These are phyloP conservation scores for Ceratocystis cacaofunesta DNA, from an alignment of 2,329 filamentous ascomycete genomes.

Conservation along the genomic window DNA sequence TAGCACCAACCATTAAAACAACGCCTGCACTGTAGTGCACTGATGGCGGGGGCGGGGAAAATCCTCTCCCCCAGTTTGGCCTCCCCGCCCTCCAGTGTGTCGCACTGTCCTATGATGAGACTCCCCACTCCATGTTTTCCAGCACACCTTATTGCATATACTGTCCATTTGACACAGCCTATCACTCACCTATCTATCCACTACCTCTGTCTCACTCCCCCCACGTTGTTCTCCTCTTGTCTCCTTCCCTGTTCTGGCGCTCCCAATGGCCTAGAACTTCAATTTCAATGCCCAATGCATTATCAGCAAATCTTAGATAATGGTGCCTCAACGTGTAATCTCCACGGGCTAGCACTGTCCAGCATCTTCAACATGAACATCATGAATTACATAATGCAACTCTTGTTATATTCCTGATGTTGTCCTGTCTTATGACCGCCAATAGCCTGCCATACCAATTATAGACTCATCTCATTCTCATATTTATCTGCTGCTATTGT, in stretches of 20 bases:
- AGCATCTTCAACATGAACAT: too few relatives aligned
- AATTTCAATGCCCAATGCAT: too few relatives aligned
- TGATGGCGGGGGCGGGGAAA: constrained; percentile 15
- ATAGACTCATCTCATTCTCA: not conserved
- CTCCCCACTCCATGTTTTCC: not conserved
- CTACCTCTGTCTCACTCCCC: too few relatives aligned
- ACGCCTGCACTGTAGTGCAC: not conserved
- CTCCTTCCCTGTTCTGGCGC: too few relatives aligned
- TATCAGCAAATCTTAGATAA: too few relatives aligned
- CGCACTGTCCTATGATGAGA: not conserved
- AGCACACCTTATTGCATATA: not conserved
- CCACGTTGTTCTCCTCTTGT: too few relatives aligned
- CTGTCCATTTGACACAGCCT: too few relatives aligned
- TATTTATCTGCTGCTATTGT: constrained; percentile 2
- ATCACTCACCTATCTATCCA: too few relatives aligned
- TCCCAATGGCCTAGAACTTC: too few relatives aligned
- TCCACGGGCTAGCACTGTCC: too few relatives aligned
- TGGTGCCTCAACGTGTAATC: too few relatives aligned
- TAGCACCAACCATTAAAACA: not conserved
- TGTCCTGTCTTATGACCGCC: not conserved
- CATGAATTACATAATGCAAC: not conserved
- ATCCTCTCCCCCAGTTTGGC: not conserved
- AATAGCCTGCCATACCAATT: not conserved
- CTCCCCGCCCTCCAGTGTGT: not conserved
- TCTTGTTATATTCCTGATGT: not conserved